These are phyloP conservation scores for Rhodosporidiobolus sp. DNA, from an alignment of 768 basidiomycete genomes.

Conservation along the genomic window DNA sequence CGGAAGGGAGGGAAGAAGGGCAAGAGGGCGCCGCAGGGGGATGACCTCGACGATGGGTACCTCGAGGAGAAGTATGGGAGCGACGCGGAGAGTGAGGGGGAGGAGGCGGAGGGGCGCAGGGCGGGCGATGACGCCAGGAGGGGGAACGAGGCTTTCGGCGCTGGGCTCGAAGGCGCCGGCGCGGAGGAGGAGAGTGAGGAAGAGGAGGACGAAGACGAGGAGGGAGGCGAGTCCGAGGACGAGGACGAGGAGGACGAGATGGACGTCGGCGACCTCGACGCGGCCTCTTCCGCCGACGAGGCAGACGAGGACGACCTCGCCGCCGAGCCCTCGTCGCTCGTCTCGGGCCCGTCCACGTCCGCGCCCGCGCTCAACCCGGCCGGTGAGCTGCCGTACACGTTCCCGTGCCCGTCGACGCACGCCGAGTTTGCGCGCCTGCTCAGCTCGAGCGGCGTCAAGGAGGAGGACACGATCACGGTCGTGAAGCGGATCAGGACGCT, in stretches of 20 bases:
- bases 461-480: constrained; percentile 71
- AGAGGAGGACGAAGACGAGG: constrained; percentile 49
- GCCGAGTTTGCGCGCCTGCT: constrained; percentile 86
- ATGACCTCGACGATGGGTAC: constrained; percentile 88
- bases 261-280: constrained; percentile 27
- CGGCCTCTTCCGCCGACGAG: constrained; percentile 27
- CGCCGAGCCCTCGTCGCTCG: background rate
- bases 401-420: constrained; percentile 79
- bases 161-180: constrained; percentile 53
- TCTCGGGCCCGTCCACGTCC: no score
- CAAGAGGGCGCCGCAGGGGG: constrained; percentile 58
- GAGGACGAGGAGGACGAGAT: constrained; percentile 46
- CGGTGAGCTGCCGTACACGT: constrained; percentile 72
- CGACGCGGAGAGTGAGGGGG: constrained; percentile 33
- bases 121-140: constrained; percentile 21
- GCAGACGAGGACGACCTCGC: constrained; percentile 37
- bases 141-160: constrained; percentile 39
- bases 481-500: constrained; percentile 85
- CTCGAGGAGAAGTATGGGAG: constrained; percentile 39
- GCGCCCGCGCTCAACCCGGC: background rate
- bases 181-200: constrained; percentile 50
- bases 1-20: constrained; percentile 50
- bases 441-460: constrained; percentile 58
- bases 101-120: constrained; percentile 38
- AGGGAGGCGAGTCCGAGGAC: constrained; percentile 47